phyloP scores from a whole-genome alignment of 1,139 yeast species.

The Yamadazyma oceani region DNA sequence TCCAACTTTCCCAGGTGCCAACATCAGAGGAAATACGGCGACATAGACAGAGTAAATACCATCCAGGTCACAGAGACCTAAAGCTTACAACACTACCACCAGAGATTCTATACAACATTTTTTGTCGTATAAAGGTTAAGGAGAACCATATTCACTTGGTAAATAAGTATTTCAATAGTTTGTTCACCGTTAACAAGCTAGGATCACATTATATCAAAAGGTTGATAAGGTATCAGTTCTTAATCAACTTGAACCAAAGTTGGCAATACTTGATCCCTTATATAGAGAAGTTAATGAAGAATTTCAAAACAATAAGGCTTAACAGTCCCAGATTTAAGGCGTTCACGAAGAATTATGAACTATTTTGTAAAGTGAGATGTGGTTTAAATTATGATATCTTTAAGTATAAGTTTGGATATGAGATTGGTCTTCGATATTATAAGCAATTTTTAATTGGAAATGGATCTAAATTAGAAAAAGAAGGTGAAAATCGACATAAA shows the following conservation, averaged over 20 bases:
- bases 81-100: slow-evolving; percentile 26
- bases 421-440: slow-evolving; percentile 10
- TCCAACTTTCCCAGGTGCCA: background rate
- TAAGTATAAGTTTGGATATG: slow-evolving; percentile 14
- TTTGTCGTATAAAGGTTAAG: slow-evolving; percentile 28
- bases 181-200: slow-evolving; percentile 20
- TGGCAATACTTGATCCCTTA: slow-evolving; percentile 8
- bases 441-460: slow-evolving; percentile 9
- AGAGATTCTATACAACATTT: slow-evolving; percentile 33
- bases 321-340: slow-evolving; percentile 1
- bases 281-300: slow-evolving; percentile 4
- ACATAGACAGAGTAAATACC: background rate
- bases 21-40: slow-evolving; percentile 2
- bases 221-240: slow-evolving; percentile 19
- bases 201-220: slow-evolving; percentile 10
- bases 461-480: slow-evolving; percentile 10
- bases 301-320: slow-evolving; percentile 4
- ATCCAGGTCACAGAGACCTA: background rate
- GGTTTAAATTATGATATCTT: slow-evolving; percentile 18
- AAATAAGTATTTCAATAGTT: slow-evolving; percentile 23
- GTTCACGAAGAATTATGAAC: slow-evolving; percentile 3
- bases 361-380: slow-evolving; percentile 9
- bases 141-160: slow-evolving; percentile 26
- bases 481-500: slow-evolving; percentile 13
- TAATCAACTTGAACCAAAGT: slow-evolving; percentile 21